These are phyloP conservation scores for Neurospora sp. DNA, from an alignment of 495 filamentous ascomycete genomes.

Conservation along the genomic window DNA sequence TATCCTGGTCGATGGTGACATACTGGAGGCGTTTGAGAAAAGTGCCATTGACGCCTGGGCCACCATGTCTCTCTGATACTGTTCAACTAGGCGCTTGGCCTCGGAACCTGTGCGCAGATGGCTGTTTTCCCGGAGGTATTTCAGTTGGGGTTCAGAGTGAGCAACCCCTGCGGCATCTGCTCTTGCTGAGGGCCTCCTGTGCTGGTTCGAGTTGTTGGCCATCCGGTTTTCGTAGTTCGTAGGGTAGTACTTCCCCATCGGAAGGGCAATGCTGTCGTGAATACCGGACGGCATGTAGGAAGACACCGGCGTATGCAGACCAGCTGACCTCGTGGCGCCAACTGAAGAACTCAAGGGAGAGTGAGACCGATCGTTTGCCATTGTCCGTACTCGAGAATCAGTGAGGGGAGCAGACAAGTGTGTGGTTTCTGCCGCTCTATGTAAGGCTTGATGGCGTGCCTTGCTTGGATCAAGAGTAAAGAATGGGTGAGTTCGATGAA, in stretches of 20 bases:
- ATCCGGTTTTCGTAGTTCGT: slow-evolving; percentile 38
- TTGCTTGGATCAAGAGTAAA: slow-evolving; percentile 22
- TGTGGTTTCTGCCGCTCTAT: slow-evolving; percentile 18
- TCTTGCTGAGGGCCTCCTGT: slow-evolving; percentile 1
- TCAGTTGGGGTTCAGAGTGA: slow-evolving; percentile 24
- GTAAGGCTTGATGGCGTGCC: slow-evolving; percentile 24
- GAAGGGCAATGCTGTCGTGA: slow-evolving; percentile 25
- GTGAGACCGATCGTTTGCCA: slow-evolving; percentile 3
- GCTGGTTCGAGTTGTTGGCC: slow-evolving; percentile 13
- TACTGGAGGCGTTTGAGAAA: slow-evolving; percentile 7
- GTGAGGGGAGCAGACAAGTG: slow-evolving; percentile 5
- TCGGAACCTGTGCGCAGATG: slow-evolving; percentile 33
- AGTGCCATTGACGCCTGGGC: slow-evolving; percentile 38
- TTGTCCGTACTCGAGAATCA: slow-evolving; percentile 5
- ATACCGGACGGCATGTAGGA: slow-evolving; percentile 34
- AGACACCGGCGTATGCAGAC: slow-evolving; percentile 26
- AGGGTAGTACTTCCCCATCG: slow-evolving; percentile 47
- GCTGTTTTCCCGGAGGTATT: slow-evolving; percentile 6
- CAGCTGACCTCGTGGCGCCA: slow-evolving; percentile 1
- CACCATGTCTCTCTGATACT: slow-evolving; percentile 54
- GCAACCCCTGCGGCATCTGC: background rate
- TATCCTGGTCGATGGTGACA: background rate
- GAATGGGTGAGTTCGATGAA: slow-evolving; percentile 34
- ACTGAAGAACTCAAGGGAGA: background rate
- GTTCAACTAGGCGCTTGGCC: slow-evolving; percentile 38